These are phyloP conservation scores for Vigna radiata DNA, from an alignment of 306 rosid species.

Conservation along the genomic window DNA sequence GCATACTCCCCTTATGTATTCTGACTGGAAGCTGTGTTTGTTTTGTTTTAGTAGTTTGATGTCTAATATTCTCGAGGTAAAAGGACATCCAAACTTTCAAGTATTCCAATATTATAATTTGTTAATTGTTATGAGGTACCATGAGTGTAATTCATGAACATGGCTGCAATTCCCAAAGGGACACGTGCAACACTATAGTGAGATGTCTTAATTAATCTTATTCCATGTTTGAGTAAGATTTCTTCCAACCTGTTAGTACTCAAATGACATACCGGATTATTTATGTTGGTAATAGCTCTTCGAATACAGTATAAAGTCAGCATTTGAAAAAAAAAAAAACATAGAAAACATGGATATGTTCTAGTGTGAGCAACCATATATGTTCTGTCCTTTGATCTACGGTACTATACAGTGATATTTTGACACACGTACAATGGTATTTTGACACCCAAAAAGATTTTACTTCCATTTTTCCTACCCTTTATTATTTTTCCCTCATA, in stretches of 20 bases:
- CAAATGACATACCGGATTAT: slow-evolving; percentile 14
- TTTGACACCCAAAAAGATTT: no score
- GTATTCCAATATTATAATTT: slow-evolving; percentile 2
- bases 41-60: slow-evolving; percentile 20
- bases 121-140: background rate
- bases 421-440: background rate
- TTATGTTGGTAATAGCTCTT: background rate
- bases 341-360: background rate
- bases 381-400: slow-evolving; percentile 4
- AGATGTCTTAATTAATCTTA: background rate
- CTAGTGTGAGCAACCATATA: background rate
- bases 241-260: slow-evolving; percentile 14
- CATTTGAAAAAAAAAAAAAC: background rate
- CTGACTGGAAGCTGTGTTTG: slow-evolving; percentile 26
- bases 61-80: slow-evolving; percentile 14
- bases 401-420: background rate
- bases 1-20: slow-evolving; percentile 5
- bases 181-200: slow-evolving; percentile 14
- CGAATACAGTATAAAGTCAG: background rate
- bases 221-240: slow-evolving; percentile 3
- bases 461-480: no score
- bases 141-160: slow-evolving; percentile 8
- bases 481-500: no score
- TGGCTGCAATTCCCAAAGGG: background rate
- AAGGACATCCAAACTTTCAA: background rate